phyloP scores from a whole-genome alignment of 768 basidiomycete species.

The Psilocybe subaeruginosa region DNA sequence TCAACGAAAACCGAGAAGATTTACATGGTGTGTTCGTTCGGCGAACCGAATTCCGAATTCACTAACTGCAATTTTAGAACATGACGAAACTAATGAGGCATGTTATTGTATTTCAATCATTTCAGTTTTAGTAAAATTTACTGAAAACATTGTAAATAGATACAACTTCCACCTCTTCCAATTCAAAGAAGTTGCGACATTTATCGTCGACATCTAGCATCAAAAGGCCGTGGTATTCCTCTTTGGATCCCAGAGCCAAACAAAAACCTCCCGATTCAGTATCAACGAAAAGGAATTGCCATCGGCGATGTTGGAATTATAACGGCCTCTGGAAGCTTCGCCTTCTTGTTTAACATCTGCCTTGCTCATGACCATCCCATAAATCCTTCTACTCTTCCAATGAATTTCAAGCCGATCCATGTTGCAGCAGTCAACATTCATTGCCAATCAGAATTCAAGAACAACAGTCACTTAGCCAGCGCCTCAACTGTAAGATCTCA shows the following conservation, averaged over 20 bases:
- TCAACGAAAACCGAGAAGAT: neutral
- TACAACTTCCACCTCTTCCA: neutral
- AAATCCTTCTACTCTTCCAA: constrained; percentile 15
- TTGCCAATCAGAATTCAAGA: constrained; percentile 8
- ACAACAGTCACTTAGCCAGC: constrained; percentile 14
- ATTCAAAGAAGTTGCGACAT: constrained; percentile 12
- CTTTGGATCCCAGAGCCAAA: constrained; percentile 22
- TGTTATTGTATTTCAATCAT: neutral
- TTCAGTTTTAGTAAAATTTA: neutral
- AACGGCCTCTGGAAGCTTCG: constrained; percentile 16
- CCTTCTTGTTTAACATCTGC: constrained; percentile 23
- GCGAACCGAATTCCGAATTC: neutral
- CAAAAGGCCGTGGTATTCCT: constrained; percentile 18
- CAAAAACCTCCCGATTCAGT: constrained; percentile 10
- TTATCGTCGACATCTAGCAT: constrained; percentile 19
- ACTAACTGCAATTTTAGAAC: neutral
- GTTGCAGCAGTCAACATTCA: constrained; percentile 8
- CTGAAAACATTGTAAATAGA: neutral
- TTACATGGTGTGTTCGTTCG: neutral
- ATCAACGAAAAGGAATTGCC: constrained; percentile 14
- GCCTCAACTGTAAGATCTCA: constrained; percentile 6
- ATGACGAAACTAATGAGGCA: neutral
- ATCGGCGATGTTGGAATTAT: constrained; percentile 25
- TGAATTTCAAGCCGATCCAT: constrained; percentile 11
- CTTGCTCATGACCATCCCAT: constrained; percentile 16